Conservation (phyloP, 2,329 filamentous ascomycete genomes). For the Penicillium capsulatum region DNA sequence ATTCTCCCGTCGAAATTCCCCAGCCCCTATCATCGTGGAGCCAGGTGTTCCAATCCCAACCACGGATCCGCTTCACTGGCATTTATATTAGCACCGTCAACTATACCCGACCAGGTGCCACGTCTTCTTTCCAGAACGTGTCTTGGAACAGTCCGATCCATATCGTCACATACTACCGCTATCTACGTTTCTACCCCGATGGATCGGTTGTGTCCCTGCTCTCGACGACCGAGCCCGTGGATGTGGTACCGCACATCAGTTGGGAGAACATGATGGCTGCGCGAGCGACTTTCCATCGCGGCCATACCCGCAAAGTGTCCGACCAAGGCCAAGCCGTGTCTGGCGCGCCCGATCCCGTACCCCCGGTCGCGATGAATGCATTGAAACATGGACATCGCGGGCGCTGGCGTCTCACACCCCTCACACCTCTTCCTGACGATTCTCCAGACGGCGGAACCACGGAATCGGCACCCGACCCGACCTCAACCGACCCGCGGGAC, state of each 20-base stretch:
- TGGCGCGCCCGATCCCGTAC: slow-evolving; percentile 31
- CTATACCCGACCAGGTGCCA: slow-evolving; percentile 78
- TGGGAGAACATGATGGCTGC: slow-evolving; percentile 58
- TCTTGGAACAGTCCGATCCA: slow-evolving; percentile 82
- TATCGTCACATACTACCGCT: slow-evolving; percentile 97
- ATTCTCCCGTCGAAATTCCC: slow-evolving; percentile 30
- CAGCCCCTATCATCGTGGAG: slow-evolving; percentile 50
- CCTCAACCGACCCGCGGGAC: slow-evolving; percentile 48
- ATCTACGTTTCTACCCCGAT: slow-evolving; percentile 90
- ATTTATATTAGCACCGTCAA: slow-evolving; percentile 97
- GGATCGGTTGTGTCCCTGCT: slow-evolving; percentile 77
- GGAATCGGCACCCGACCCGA: slow-evolving; percentile 34
- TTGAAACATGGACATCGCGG: slow-evolving; percentile 66
- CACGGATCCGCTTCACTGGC: slow-evolving; percentile 87
- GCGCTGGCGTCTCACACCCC: slow-evolving; percentile 62
- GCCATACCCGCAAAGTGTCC: slow-evolving; percentile 39
- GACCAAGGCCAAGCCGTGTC: slow-evolving; percentile 36
- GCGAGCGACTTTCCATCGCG: slow-evolving; percentile 28
- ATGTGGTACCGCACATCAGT: slow-evolving; percentile 80
- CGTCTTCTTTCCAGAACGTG: slow-evolving; percentile 60
- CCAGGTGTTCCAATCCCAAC: slow-evolving; percentile 73
- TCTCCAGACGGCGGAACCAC: slow-evolving; percentile 11
- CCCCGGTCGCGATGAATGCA: slow-evolving; percentile 46
- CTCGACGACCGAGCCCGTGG: slow-evolving; percentile 74
- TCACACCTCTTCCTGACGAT: slow-evolving; percentile 26